Base-by-base conservation (phyloP, 257 asterid genomes). In the Eucommia ulmoides region DNA sequence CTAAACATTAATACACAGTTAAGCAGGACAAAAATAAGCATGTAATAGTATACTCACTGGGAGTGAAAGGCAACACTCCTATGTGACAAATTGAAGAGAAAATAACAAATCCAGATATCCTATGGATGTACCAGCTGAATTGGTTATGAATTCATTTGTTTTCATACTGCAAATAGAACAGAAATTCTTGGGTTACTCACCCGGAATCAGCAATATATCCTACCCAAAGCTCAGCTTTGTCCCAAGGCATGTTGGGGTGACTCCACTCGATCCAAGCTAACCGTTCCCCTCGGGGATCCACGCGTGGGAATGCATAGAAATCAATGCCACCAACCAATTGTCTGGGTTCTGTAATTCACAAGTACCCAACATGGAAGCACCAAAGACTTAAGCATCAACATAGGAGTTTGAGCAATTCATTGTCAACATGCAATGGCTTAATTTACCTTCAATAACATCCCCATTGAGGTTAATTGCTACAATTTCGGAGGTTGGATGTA, bases 201-300 rank as follows among this genome's bases (percentile, higher is more conserved):
- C 45, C 45, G n/a, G 12, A 10, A 0, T 38, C 45, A 38, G 45
- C 12, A 38, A 38, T 38, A 15, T 8, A 38, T 10, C 45, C 45
- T 10, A 38, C 15, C 8, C 45, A 38, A 9, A 38, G 45, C 15
- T 38, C n/a, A 10, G 45, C 45, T 38, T 15, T 38, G 17, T 38
- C 45, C 45, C 45, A 38, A 15, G 12, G 45, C 45, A 38, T 38
- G 45, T 38, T 38, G 45, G 45, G 45, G 45, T 38, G 45, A 15
- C 45, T 15, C 45, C 45, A 38, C n/a, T 38, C 45, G 17, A 38
- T 38, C 45, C 45, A 38, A 38, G 45, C 45, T 6, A 38, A 38
- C 15, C 17, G 8, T 38, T 38, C 17, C 45, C 45, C 45, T 38
- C n/a, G 12, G 12, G 45, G 45, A 19, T 38, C 45, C 45, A 38